Evolutionary conservation across 2,329 filamentous ascomycete species (phyloP).

Genomic region (Talaromyces atroroseus): DNA sequence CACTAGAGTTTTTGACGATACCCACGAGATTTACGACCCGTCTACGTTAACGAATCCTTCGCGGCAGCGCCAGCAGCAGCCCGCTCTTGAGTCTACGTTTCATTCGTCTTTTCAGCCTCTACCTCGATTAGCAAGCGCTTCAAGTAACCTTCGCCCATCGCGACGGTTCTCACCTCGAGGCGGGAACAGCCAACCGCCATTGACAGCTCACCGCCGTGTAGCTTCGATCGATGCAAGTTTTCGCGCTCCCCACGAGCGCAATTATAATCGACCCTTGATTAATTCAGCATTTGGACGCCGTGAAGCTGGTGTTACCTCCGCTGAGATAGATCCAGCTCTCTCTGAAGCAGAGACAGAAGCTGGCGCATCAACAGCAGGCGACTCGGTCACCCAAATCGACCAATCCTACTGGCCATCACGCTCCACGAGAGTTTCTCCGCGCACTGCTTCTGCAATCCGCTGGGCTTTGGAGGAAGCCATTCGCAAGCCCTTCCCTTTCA

Average conservation of each 20-base stretch:
- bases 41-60: slow-evolving; percentile 39
- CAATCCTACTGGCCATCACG: slow-evolving; percentile 50
- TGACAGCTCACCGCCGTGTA: slow-evolving; percentile 34
- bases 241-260: slow-evolving; percentile 26
- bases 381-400: slow-evolving; percentile 25
- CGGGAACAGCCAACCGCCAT: slow-evolving; percentile 34
- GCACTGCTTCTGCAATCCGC: slow-evolving; percentile 83
- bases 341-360: slow-evolving; percentile 31
- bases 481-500: slow-evolving; percentile 75
- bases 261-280: slow-evolving; percentile 25
- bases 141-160: slow-evolving; percentile 48
- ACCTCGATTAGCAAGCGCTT: slow-evolving; percentile 49
- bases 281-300: neutral
- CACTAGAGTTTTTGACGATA: slow-evolving; percentile 45
- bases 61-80: slow-evolving; percentile 45
- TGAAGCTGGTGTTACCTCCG: slow-evolving; percentile 15
- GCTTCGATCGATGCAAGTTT: slow-evolving; percentile 41
- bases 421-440: slow-evolving; percentile 64
- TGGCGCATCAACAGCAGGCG: slow-evolving; percentile 28
- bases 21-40: slow-evolving; percentile 50
- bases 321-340: slow-evolving; percentile 24
- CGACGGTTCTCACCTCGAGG: slow-evolving; percentile 49
- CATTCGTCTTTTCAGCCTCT: slow-evolving; percentile 33
- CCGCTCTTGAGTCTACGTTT: slow-evolving; percentile 36
- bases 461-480: slow-evolving; percentile 89